A percentile compares a stretch with the other conserved stretches of the same genome.
These are phyloP conservation scores for Rhynchospora pubera DNA, from an alignment of 176 grass and related monocot species.

Conservation along the genomic window DNA sequence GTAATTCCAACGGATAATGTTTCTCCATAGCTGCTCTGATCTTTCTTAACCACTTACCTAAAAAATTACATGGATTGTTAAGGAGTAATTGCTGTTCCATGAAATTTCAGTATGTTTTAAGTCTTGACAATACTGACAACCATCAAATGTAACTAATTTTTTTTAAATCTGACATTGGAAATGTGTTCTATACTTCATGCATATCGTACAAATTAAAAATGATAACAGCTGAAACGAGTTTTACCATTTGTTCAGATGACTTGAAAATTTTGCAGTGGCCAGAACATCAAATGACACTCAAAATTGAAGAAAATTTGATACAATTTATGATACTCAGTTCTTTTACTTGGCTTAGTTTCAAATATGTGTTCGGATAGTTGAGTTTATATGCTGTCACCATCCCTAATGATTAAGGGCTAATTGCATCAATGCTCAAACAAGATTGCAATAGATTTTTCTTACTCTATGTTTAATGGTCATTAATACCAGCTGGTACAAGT, in stretches of 20 bases:
- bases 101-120: background rate
- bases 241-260: background rate
- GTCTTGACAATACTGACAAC: background rate
- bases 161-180: background rate
- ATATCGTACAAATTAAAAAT: background rate
- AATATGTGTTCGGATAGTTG: background rate
- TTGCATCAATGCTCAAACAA: background rate
- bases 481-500: background rate
- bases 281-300: background rate
- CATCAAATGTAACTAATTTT: background rate
- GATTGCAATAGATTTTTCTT: background rate
- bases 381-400: background rate
- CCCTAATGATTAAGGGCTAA: background rate
- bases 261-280: background rate
- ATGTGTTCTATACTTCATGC: background rate
- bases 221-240: background rate
- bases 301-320: background rate
- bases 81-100: background rate
- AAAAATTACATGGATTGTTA: background rate
- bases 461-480: background rate
- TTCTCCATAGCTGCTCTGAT: constrained; percentile 46
- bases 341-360: background rate
- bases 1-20: constrained; percentile 53
- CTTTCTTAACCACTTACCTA: constrained; percentile 65
- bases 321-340: background rate